Evolutionary conservation across 1,139 yeast genomes (phyloP), one percentile per base, ranked within the genome.

Genomic region (Saccharomycopsis crataegensis): DNA sequence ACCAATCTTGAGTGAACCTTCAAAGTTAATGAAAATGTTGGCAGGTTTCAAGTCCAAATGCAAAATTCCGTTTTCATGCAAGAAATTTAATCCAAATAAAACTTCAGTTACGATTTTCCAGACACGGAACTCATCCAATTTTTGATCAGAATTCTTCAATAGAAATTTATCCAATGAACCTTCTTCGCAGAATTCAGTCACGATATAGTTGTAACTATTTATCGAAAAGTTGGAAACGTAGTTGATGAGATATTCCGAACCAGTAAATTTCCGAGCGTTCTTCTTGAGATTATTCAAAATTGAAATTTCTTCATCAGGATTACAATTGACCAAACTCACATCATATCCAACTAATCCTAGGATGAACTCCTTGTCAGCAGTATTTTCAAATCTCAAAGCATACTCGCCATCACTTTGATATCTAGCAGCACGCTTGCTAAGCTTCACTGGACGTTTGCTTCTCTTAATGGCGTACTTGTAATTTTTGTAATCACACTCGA

Each of bases 1-100:
- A 9, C 95, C 95, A 64, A 86, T 86, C 69, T 86, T 87, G 61
- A 86, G 76, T 40, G 83, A 80, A 17, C 99, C 99, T 69, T 93
- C 99, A 70, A 93, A 93, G 0, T 98, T 89, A 50, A 93, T 83
- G 64, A 94, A 85, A 16, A 93, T 83, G 66, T 93, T 93, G 5
- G 97, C 97, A 0, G 99, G 99, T 68, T 93, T 93, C 64, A 93
- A 71, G 69, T 91, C 98, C 53, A 91, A 71, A 69, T 91, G 98
- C 53, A 89, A 72, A 58, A 86, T 86, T 53, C 84, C 83, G 51
- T 80, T 76, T 65, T 76, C 78, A 65, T 93, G 99, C 55, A 93
- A 85, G 65, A 83, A 90, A 60, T 80, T 78, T 58, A 93, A 71
- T 0, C 98, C 99, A 62, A 77, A 76, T 46, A 88, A 69, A 14